phyloP scores from a whole-genome alignment of 306 rosid genomes.

The Cucurbita pepo region DNA sequence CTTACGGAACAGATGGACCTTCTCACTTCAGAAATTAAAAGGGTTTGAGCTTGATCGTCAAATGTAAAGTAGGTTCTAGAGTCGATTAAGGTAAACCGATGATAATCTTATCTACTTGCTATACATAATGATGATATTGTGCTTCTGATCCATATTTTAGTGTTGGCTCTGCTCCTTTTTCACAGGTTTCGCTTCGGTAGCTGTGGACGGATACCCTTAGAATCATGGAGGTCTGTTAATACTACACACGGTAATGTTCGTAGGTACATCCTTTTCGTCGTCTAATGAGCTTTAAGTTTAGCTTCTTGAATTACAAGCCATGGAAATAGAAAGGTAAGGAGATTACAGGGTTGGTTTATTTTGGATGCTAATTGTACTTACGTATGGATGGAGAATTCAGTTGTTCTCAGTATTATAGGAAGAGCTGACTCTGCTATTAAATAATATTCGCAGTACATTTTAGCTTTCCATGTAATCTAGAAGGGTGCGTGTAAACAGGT shows the following conservation, averaged over 20 bases:
- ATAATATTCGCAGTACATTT: neutral
- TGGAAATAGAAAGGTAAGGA: neutral
- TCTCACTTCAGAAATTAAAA: constrained; percentile 51
- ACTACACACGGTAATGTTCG: neutral
- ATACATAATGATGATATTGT: neutral
- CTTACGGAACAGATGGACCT: constrained; percentile 83
- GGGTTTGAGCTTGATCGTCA: constrained; percentile 24
- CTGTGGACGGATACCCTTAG: neutral
- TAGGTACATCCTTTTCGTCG: neutral
- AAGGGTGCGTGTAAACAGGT: neutral
- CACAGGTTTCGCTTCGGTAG: constrained; percentile 13
- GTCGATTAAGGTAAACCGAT: constrained; percentile 16
- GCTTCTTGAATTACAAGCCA: neutral
- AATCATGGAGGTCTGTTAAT: neutral
- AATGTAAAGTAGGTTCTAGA: constrained; percentile 26
- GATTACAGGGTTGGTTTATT: neutral
- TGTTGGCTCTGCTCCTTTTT: neutral
- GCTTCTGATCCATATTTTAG: neutral
- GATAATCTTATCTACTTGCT: neutral
- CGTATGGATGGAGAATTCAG: neutral
- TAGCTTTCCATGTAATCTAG: neutral
- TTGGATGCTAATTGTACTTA: neutral
- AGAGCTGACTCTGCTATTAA: neutral
- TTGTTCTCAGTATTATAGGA: neutral
- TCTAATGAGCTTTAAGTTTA: neutral